These are phyloP conservation scores for Phytomonas serpens DNA, from an alignment of 208 protist genomes.

Conservation along the genomic window DNA sequence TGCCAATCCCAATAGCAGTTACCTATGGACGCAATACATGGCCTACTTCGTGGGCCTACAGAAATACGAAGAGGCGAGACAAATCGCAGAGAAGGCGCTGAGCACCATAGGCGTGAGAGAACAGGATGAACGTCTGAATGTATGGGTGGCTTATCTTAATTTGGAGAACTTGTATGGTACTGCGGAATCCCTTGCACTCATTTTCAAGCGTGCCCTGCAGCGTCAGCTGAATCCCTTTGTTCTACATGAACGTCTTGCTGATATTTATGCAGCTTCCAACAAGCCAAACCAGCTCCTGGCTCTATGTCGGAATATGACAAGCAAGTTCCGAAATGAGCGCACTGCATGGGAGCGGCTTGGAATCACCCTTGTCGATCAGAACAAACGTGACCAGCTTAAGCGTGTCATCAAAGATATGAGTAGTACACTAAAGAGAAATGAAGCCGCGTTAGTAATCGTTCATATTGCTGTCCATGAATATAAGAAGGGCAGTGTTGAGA, in stretches of 20 bases:
- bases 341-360: constrained; percentile 76
- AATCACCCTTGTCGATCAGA: constrained; percentile 59
- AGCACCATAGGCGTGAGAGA: constrained; percentile 80
- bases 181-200: constrained; percentile 72
- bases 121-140: constrained; percentile 81
- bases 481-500: constrained; percentile 70
- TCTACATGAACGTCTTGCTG: constrained; percentile 77
- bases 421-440: constrained; percentile 43
- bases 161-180: constrained; percentile 91
- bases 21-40: constrained; percentile 93
- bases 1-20: constrained; percentile 87
- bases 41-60: constrained; percentile 74
- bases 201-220: constrained; percentile 80
- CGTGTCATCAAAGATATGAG: constrained; percentile 80
- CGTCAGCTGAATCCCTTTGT: constrained; percentile 45
- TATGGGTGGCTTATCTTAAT: constrained; percentile 93
- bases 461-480: constrained; percentile 82
- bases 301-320: constrained; percentile 77
- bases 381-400: constrained; percentile 82
- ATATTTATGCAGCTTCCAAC: constrained; percentile 71
- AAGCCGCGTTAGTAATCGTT: constrained; percentile 45
- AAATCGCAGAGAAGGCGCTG: constrained; percentile 88
- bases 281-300: constrained; percentile 72
- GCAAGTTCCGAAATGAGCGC: constrained; percentile 69
- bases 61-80: constrained; percentile 83